These are phyloP conservation scores for Xerocomellus chrysenteron DNA, from an alignment of 768 basidiomycete species.

Conservation along the genomic window DNA sequence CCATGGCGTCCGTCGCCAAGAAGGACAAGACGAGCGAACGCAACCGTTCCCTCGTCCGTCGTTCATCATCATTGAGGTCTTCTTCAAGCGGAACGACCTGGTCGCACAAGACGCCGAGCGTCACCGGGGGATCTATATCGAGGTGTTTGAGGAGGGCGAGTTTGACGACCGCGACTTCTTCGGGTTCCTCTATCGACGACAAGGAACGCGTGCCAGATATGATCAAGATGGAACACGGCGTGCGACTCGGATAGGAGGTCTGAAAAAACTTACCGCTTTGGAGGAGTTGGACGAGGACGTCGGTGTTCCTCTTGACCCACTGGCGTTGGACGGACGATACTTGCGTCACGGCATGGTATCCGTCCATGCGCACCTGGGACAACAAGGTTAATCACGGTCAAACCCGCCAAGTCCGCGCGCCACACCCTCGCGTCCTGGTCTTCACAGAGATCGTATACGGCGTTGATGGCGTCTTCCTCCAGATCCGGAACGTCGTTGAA, in stretches of 20 bases:
- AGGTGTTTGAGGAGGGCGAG: slow-evolving; percentile 60
- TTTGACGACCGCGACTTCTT: slow-evolving; percentile 63
- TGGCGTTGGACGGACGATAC: slow-evolving; percentile 49
- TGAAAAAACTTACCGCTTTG: slow-evolving; percentile 59
- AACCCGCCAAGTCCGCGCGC: slow-evolving; percentile 3
- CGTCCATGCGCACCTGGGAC: slow-evolving; percentile 63
- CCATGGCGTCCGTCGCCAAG: slow-evolving; percentile 51
- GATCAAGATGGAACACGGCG: slow-evolving; percentile 16
- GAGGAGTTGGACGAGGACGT: slow-evolving; percentile 71
- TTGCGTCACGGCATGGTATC: slow-evolving; percentile 59
- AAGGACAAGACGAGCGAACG: slow-evolving; percentile 61
- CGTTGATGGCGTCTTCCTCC: slow-evolving; percentile 74
- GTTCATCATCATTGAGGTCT: slow-evolving; percentile 56
- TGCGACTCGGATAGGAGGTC: background rate
- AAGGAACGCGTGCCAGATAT: slow-evolving; percentile 12
- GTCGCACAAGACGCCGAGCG: slow-evolving; percentile 67
- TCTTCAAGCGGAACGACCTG: slow-evolving; percentile 57
- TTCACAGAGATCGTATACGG: slow-evolving; percentile 78
- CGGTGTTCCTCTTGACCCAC: slow-evolving; percentile 69
- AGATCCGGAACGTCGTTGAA: slow-evolving; percentile 68
- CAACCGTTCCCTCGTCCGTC: slow-evolving; percentile 53
- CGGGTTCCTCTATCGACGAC: slow-evolving; percentile 54
- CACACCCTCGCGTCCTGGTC: slow-evolving; percentile 56
- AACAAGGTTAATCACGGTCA: slow-evolving; percentile 4
- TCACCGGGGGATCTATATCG: slow-evolving; percentile 58